Percentiles rank a stretch among this genome's conserved stretches.
Evolutionary conservation across 73 alveolate species (phyloP).

Genomic region (Breviolum minutum): DNA sequence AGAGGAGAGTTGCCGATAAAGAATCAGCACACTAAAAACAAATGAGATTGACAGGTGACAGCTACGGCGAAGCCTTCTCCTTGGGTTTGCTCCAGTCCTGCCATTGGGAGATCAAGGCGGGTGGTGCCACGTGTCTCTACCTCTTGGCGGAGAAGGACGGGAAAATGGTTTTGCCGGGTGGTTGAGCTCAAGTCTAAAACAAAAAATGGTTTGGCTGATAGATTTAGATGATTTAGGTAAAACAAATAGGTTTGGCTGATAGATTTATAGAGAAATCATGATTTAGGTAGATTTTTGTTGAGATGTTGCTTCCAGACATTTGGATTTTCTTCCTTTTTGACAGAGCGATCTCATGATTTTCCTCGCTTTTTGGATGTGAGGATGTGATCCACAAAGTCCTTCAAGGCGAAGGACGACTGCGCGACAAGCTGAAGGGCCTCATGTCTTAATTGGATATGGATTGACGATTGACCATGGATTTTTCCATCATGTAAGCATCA

Average conservation of each 20-base stretch:
- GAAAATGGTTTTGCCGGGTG: background rate
- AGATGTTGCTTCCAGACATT: background rate
- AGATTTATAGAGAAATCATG: background rate
- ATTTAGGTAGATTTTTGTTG: background rate
- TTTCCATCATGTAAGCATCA: background rate
- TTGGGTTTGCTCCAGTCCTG: background rate
- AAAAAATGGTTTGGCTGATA: background rate
- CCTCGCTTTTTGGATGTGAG: background rate
- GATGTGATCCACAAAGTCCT: background rate
- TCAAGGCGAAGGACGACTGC: conserved; percentile 11
- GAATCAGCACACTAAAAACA: background rate
- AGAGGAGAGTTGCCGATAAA: background rate
- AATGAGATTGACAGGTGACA: background rate
- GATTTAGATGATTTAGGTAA: background rate
- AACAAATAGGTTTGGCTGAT: background rate
- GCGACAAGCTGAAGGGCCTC: conserved; percentile 14
- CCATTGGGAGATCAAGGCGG: conserved; percentile 25
- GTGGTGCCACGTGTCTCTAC: conserved; percentile 14
- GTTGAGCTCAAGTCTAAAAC: background rate
- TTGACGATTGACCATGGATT: background rate
- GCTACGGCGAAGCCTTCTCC: conserved; percentile 26
- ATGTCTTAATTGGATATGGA: background rate
- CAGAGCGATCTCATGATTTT: background rate
- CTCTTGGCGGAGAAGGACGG: background rate
- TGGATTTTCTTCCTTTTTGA: background rate